Evolutionary conservation across 2,329 filamentous ascomycete genomes (phyloP), one percentile per base, ranked within the genome.

Genomic region (Fusarium oxysporum): DNA sequence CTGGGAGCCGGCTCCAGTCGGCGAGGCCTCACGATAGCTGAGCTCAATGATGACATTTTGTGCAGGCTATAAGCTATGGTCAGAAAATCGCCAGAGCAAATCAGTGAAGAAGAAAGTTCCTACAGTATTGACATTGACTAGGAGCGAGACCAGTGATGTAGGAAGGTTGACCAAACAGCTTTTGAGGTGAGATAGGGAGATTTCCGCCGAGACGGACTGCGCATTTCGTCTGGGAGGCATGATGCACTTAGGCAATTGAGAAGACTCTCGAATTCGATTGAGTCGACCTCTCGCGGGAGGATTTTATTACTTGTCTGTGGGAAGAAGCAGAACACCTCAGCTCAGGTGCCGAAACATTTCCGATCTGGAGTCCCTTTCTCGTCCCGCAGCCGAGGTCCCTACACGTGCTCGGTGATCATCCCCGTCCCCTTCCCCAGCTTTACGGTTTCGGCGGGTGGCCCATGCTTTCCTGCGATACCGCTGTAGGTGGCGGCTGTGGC

Each of bases 41-140:
- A 99, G 88, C 84, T 99, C 96, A 81, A 99, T 92, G 70, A 98
- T 89, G 76, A 98, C 94, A 92, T 98, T 97, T 84, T 99, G 96
- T 38, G 93, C 94, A 67, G 95, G 89, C 94, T 97, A 77, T 17
- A 47, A 41, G 38, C 43, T 41, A 17, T 13, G 13, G 41, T 77
- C 23, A 78, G 69, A 33, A 63, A 25, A 37, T n/a, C 45, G 14
- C 35, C 47, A 12, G 44, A 51, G 38, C 1, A 28, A 17, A 28
- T 17, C 17, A 25, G 8, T 30, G 41, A 41, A 45, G 35, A 32
- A 16, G 37, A 40, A 58, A 64, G 62, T 68, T 53, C 62, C 92
- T 87, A 97, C 93, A 47, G 95, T 95, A 80, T 98, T 97, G 76
- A 95, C 89, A 83, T 95, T 97, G 76, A 96, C 90, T 55, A 99